phyloP scores from a whole-genome alignment of 164 flowering plant species.

The Tetracentron sinense region DNA sequence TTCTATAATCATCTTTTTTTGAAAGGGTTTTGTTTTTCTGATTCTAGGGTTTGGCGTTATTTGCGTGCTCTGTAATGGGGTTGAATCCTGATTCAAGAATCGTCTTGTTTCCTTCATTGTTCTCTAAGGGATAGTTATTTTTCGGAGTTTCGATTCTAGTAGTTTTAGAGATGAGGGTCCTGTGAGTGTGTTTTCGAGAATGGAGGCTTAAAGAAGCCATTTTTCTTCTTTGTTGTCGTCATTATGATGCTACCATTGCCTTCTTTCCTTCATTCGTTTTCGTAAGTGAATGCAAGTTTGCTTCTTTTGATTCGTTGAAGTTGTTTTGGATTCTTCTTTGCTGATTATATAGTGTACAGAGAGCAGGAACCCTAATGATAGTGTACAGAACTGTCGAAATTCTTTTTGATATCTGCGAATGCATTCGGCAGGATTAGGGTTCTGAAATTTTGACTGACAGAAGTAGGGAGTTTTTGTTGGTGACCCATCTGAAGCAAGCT shows the following conservation, averaged over 20 bases:
- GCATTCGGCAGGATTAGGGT: not conserved
- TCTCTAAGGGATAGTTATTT: not conserved
- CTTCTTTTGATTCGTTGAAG: not conserved
- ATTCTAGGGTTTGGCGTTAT: conserved; percentile 18
- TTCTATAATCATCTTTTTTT: not conserved
- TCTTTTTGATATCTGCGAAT: conserved; percentile 3
- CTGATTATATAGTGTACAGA: conserved; percentile 12
- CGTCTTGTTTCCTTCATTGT: conserved; percentile 7
- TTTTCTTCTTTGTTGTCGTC: not conserved
- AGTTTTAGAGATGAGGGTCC: conserved; percentile 36
- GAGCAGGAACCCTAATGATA: conserved; percentile 5
- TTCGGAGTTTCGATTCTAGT: not conserved
- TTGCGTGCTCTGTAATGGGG: conserved; percentile 9
- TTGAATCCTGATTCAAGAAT: conserved; percentile 10
- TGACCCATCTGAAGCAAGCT: not conserved
- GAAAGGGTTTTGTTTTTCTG: conserved; percentile 16
- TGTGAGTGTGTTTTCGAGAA: conserved; percentile 28
- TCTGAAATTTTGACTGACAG: conserved; percentile 1
- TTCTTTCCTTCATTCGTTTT: not conserved
- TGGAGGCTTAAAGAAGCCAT: conserved; percentile 31
- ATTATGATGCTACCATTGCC: not conserved
- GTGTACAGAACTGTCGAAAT: conserved; percentile 4
- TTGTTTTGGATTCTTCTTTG: not conserved
- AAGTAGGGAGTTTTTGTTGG: not conserved
- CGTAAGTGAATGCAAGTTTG: not conserved